These are phyloP conservation scores for Avicennia marina DNA, from an alignment of 257 asterid genomes.

Conservation along the genomic window DNA sequence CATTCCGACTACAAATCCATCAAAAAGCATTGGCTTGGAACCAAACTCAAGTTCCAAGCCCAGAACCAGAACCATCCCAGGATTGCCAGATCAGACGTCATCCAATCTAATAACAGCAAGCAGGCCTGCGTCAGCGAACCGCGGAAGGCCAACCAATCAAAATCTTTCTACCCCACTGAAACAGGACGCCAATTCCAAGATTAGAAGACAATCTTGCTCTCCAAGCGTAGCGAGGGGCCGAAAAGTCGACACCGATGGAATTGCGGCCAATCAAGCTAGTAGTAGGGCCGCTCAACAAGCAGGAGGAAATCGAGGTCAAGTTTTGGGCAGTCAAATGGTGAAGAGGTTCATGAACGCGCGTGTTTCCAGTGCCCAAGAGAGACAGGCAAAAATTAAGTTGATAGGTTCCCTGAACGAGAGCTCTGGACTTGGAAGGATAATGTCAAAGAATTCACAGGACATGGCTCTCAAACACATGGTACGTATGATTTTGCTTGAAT, in stretches of 20 bases:
- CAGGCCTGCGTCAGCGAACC: constrained; percentile 43
- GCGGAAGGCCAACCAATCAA: constrained; percentile 36
- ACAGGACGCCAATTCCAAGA: constrained; percentile 17
- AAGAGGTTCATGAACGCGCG: constrained; percentile 67
- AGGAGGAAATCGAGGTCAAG: constrained; percentile 36
- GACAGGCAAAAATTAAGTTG: constrained; percentile 26
- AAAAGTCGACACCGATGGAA: constrained; percentile 27
- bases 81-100: constrained; percentile 37
- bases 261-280: neutral
- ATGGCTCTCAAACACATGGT: constrained; percentile 42
- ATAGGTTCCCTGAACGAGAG: constrained; percentile 45
- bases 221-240: constrained; percentile 53
- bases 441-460: constrained; percentile 47
- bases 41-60: constrained; percentile 23
- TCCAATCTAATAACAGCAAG: constrained; percentile 43
- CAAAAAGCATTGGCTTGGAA: constrained; percentile 30
- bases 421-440: constrained; percentile 54
- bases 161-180: constrained; percentile 22
- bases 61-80: constrained; percentile 24
- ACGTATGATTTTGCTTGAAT: too few relatives aligned
- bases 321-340: constrained; percentile 73
- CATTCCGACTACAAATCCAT: constrained; percentile 30
- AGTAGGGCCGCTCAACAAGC: constrained; percentile 10
- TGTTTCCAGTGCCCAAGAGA: constrained; percentile 36
- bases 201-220: constrained; percentile 54